Percentiles rank a stretch among this genome's conserved stretches.
Conservation (phyloP, 768 basidiomycete genomes). For the Lyophyllum decastes region DNA sequence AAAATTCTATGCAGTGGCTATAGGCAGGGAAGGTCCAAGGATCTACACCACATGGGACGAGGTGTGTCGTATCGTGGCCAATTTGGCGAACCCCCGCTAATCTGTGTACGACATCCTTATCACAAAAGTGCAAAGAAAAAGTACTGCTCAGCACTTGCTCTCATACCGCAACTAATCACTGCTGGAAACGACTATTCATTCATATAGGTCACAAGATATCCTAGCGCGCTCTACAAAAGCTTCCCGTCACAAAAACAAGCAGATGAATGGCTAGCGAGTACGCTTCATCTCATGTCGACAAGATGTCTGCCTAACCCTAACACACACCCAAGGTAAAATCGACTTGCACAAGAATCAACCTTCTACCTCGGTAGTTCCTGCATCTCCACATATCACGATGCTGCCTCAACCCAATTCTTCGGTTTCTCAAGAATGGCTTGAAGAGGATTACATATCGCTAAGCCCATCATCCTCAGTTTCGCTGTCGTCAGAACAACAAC, state of each 20-base stretch:
- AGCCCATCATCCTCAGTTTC: slow-evolving; percentile 20
- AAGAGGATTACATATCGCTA: neutral
- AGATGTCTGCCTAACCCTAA: neutral
- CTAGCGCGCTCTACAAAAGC: slow-evolving; percentile 52
- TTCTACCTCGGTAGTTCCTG: neutral
- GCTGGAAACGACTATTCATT: neutral
- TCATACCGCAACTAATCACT: neutral
- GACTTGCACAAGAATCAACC: neutral
- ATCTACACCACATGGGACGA: slow-evolving; percentile 65
- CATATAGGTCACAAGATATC: slow-evolving; percentile 51
- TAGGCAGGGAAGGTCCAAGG: slow-evolving; percentile 56
- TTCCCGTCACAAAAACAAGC: slow-evolving; percentile 48
- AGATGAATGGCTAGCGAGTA: slow-evolving; percentile 50
- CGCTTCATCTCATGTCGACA: neutral
- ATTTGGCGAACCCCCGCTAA: too few species aligned
- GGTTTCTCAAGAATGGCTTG: neutral
- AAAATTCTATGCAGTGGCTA: slow-evolving; percentile 64
- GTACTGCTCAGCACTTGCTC: slow-evolving; percentile 25
- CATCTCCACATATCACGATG: neutral
- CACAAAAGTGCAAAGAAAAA: slow-evolving; percentile 50
- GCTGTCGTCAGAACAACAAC: slow-evolving; percentile 55
- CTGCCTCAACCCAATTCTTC: neutral
- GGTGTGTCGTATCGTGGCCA: slow-evolving; percentile 29
- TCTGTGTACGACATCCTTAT: neutral
- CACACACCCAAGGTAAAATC: neutral